Base-by-base conservation (phyloP, 2,329 filamentous ascomycete species). In the Botryotinia convoluta region DNA sequence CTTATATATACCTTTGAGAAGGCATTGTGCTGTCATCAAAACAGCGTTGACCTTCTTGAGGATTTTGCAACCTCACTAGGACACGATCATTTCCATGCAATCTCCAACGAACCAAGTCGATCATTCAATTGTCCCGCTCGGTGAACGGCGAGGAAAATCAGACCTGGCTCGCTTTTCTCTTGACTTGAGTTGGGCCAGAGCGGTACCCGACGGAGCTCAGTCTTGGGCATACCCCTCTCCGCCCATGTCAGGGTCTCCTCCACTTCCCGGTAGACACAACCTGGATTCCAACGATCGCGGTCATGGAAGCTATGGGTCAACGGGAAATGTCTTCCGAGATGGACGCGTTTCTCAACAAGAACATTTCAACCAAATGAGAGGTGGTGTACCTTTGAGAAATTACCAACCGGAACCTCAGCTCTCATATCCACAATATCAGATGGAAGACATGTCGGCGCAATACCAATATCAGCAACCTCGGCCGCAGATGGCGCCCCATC, bases 231-330 rank as follows among this genome's bases (percentile, higher is more conserved):
- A 92, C 84, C 90, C 89, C 82, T 92, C 90, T 86, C 90, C 90
- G 84, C 90, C 90, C 86, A 92, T 92, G 90, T 91, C 90, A 86
- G 89, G 88, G 81, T 91, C 90, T 85, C 88, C 89, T 80, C 86
- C 86, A 78, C 84, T 87, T 79, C 87, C 88, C 82, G 84, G 86
- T 81, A 89, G 87, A 84, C 82, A 83, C 84, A 85, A 85, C 81
- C 86, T 84, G 82, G 87, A 89, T 83, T 85, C 85, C 79, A 85
- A 84, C 83, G 86, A 87, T 82, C 85, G 86, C 82, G 84, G 85
- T 80, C 86, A 87, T 79, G 84, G 83, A 80, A 81, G 82, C 78
- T 87, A 80, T 78, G 79, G 77, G 72, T 74, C 83, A 74, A 79
- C 83, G 71, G 83, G 82, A 77, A 85, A 89, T 85, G 85, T 82